Evolutionary conservation across 495 filamentous ascomycete genomes (phyloP).

Genomic region (Endocarpon pusillum): DNA sequence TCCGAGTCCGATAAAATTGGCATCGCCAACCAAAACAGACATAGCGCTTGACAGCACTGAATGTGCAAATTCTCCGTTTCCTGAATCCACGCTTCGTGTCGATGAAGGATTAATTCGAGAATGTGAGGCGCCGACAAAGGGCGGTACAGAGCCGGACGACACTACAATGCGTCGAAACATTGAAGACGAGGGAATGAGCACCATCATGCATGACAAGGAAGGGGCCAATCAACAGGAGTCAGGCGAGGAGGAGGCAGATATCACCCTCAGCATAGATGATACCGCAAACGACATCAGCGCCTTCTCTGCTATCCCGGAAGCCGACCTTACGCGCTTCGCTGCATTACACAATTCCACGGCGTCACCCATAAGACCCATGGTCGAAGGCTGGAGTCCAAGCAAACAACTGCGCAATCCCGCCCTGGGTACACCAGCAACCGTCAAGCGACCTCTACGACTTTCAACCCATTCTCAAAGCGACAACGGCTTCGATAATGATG

Average conservation of each 20-base stretch:
- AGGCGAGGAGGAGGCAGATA: slow-evolving; percentile 9
- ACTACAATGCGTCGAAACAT: too few relatives aligned
- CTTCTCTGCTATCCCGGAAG: slow-evolving; percentile 65
- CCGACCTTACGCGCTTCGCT: slow-evolving; percentile 72
- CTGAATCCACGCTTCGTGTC: too few relatives aligned
- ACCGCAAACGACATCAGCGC: slow-evolving; percentile 39
- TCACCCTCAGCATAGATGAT: slow-evolving; percentile 13
- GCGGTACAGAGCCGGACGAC: too few relatives aligned
- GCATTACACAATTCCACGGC: slow-evolving; percentile 45
- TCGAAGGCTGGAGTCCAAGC: slow-evolving; percentile 18
- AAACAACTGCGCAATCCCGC: slow-evolving; percentile 8
- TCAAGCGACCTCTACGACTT: slow-evolving; percentile 14
- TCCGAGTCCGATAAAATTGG: too few relatives aligned
- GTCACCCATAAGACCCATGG: slow-evolving; percentile 30
- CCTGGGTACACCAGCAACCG: slow-evolving; percentile 21
- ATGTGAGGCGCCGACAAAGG: too few relatives aligned
- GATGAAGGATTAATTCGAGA: too few relatives aligned
- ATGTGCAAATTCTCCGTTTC: too few relatives aligned
- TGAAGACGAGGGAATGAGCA: slow-evolving; percentile 29
- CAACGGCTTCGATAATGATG: slow-evolving; percentile 5
- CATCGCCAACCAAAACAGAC: too few relatives aligned
- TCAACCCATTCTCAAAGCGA: slow-evolving; percentile 4
- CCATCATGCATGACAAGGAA: slow-evolving; percentile 18
- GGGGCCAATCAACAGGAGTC: slow-evolving; percentile 13
- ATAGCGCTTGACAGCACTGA: too few relatives aligned